Evolutionary conservation across 2,329 filamentous ascomycete genomes (phyloP).

Genomic region (Samsoniella hepiali): DNA sequence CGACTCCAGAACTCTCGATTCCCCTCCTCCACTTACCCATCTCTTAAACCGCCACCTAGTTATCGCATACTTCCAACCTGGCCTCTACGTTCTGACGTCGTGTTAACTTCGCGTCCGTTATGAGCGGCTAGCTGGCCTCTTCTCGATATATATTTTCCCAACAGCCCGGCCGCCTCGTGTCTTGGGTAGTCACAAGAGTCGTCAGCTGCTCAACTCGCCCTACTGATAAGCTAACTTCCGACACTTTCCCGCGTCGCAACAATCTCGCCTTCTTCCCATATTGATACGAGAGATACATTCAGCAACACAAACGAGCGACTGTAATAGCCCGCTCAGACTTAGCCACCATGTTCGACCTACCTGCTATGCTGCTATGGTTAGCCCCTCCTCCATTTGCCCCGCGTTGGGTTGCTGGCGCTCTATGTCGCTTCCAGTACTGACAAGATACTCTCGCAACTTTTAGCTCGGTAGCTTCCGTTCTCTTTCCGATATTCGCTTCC

Average conservation of each 20-base stretch:
- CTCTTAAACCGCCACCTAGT: not conserved
- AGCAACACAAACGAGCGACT: not conserved
- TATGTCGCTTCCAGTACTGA: constrained; percentile 18
- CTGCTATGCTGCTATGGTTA: constrained; percentile 75
- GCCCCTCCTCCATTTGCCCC: constrained; percentile 35
- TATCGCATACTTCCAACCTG: not conserved
- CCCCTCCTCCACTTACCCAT: constrained; percentile 8
- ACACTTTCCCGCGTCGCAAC: constrained; percentile 2
- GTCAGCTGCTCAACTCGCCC: constrained; percentile 11
- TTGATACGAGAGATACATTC: not conserved
- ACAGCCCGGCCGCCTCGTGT: not conserved
- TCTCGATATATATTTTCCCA: not conserved
- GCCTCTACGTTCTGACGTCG: not conserved
- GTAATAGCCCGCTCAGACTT: not conserved
- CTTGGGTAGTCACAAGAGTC: not conserved
- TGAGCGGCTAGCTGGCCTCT: constrained; percentile 9
- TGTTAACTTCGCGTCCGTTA: not conserved
- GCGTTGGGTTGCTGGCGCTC: constrained; percentile 21
- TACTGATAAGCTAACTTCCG: constrained; percentile 1
- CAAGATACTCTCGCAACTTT: not conserved
- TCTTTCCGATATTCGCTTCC: constrained; percentile 94
- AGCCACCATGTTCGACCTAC: constrained; percentile 68
- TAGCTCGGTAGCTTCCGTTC: constrained; percentile 81
- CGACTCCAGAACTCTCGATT: not conserved
- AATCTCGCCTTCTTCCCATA: not conserved